These are phyloP conservation scores for Salix brachista DNA, from an alignment of 345 rosid species.

Conservation along the genomic window DNA sequence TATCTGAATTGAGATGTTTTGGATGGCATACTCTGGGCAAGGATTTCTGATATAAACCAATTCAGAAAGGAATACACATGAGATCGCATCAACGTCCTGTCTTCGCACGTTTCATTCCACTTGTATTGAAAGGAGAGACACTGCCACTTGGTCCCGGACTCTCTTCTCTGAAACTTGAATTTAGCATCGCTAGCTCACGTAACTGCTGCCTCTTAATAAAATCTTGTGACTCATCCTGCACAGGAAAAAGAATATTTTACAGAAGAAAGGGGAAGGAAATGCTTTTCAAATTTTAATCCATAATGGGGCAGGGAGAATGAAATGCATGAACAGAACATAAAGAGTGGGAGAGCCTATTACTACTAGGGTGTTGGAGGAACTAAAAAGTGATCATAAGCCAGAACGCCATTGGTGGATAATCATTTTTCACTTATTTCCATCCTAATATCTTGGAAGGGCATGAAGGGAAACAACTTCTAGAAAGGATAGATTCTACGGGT, in stretches of 20 bases:
- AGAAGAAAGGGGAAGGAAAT: not conserved
- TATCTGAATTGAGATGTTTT: constrained; percentile 32
- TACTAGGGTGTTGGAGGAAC: not conserved
- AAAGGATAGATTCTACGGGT: not conserved
- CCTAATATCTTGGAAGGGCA: not conserved
- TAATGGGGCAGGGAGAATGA: not conserved
- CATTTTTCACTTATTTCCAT: not conserved
- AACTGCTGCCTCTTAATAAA: constrained; percentile 91
- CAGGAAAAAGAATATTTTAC: not conserved
- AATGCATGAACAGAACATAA: not conserved
- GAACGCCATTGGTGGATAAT: not conserved
- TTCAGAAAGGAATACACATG: constrained; percentile 8
- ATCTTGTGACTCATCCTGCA: constrained; percentile 96
- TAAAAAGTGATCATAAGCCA: not conserved
- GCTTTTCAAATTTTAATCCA: not conserved
- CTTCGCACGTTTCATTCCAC: constrained; percentile 95
- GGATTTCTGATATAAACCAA: constrained; percentile 22
- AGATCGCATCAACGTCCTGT: constrained; percentile 64
- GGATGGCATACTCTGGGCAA: constrained; percentile 28
- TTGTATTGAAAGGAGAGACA: constrained; percentile 88
- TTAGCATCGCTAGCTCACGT: constrained; percentile 84
- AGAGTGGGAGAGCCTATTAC: not conserved
- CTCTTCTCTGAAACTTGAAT: constrained; percentile 90
- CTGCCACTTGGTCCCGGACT: constrained; percentile 97
- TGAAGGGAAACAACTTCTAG: not conserved